Conservation (phyloP, 2,329 filamentous ascomycete genomes). For the Diaporthe destruens region DNA sequence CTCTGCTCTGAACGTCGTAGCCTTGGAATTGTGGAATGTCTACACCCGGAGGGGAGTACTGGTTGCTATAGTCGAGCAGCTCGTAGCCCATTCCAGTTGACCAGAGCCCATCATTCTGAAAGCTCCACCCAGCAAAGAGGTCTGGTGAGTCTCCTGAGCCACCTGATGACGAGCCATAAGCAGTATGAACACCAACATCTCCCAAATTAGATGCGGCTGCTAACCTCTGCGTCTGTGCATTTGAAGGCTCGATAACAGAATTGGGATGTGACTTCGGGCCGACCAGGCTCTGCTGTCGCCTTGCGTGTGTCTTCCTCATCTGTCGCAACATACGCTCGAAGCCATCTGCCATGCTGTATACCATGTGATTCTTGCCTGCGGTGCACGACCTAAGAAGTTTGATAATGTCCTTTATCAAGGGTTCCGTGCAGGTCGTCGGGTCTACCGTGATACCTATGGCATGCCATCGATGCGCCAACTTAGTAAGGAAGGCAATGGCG, state of each 20-base stretch:
- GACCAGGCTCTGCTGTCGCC: not conserved
- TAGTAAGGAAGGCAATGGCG: conserved; percentile 6
- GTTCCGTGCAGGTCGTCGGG: not conserved
- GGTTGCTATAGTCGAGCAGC: conserved; percentile 8
- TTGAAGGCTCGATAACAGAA: not conserved
- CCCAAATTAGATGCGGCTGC: not conserved
- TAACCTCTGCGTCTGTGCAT: not conserved
- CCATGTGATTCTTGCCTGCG: conserved; percentile 21
- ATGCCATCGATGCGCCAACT: conserved; percentile 1
- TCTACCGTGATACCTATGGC: conserved; percentile 13
- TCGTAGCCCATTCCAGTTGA: conserved; percentile 23
- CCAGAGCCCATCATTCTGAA: conserved; percentile 22
- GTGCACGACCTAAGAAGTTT: conserved; percentile 4
- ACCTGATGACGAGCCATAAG: not conserved
- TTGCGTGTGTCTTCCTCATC: conserved; percentile 9
- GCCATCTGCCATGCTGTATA: conserved; percentile 23
- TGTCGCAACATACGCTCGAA: conserved; percentile 14
- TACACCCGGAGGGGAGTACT: not conserved
- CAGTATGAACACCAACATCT: not conserved
- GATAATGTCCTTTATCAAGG: not conserved
- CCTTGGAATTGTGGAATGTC: conserved; percentile 2
- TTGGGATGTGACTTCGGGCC: not conserved
- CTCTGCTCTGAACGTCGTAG: not conserved
- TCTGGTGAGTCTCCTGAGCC: not conserved
- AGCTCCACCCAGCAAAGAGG: not conserved